These are phyloP conservation scores for Naganishia randhawae DNA, from an alignment of 768 basidiomycete species.

Conservation along the genomic window DNA sequence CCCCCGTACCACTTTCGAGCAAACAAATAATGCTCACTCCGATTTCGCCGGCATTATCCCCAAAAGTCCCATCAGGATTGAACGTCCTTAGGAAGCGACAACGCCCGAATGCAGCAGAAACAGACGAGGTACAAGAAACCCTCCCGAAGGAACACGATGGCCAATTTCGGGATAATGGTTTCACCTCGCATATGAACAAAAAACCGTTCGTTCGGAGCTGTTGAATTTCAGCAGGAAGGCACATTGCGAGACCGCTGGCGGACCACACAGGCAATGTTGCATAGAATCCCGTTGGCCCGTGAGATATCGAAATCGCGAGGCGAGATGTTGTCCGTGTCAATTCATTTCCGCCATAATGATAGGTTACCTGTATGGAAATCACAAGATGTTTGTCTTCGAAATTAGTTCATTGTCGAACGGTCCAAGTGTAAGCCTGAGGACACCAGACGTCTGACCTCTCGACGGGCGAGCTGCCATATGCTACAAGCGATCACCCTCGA, in stretches of 20 bases:
- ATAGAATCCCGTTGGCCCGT: too few relatives aligned
- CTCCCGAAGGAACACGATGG: neutral
- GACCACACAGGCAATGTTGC: neutral
- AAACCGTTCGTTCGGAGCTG: slow-evolving; percentile 10
- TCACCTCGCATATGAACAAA: neutral
- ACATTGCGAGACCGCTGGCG: neutral
- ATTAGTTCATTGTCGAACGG: too few relatives aligned
- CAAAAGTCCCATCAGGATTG: neutral
- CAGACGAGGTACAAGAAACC: neutral
- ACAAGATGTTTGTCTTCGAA: too few relatives aligned
- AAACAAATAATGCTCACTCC: neutral
- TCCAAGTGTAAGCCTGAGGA: too few relatives aligned
- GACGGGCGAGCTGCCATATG: too few relatives aligned
- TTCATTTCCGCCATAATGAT: too few relatives aligned
- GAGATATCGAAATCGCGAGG: too few relatives aligned
- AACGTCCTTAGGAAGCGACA: neutral
- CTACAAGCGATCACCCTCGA: too few relatives aligned
- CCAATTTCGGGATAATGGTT: neutral
- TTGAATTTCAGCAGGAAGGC: neutral
- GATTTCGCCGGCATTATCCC: neutral
- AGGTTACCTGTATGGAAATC: too few relatives aligned
- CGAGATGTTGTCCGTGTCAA: too few relatives aligned
- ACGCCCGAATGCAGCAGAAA: neutral
- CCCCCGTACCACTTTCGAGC: neutral
- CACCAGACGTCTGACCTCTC: too few relatives aligned